Percentiles rank a stretch among this genome's conserved stretches.
These are phyloP conservation scores for Penicillium sp. DNA, from an alignment of 2,329 filamentous ascomycete genomes.

Conservation along the genomic window DNA sequence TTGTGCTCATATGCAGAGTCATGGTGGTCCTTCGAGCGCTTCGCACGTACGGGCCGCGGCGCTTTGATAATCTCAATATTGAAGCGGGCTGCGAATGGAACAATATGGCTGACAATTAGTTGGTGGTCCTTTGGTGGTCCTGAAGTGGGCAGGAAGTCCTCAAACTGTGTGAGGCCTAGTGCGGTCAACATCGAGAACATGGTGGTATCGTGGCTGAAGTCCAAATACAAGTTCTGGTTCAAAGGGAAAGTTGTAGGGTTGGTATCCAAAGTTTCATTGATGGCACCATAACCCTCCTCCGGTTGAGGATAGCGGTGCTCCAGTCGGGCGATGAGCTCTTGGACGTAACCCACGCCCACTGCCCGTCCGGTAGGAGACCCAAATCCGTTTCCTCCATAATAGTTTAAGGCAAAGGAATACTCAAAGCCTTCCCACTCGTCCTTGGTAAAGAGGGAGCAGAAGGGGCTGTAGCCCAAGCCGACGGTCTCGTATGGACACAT, in stretches of 20 bases:
- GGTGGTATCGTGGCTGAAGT: conserved; percentile 76
- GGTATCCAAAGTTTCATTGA: conserved; percentile 44
- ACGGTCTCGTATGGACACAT: conserved; percentile 77
- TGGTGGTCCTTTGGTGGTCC: conserved; percentile 54
- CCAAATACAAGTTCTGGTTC: conserved; percentile 71
- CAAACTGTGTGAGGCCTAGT: conserved; percentile 69
- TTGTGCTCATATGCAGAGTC: conserved; percentile 31
- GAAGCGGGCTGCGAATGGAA: conserved; percentile 69
- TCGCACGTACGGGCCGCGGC: conserved; percentile 59
- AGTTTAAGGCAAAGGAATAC: conserved; percentile 67
- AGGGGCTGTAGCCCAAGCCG: conserved; percentile 71
- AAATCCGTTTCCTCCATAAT: conserved; percentile 61
- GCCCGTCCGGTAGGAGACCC: conserved; percentile 66
- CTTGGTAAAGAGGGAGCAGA: conserved; percentile 72
- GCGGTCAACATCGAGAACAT: conserved; percentile 68
- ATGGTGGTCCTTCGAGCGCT: conserved; percentile 42
- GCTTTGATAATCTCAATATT: conserved; percentile 72
- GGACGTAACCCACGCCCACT: conserved; percentile 70
- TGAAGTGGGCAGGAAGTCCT: conserved; percentile 54
- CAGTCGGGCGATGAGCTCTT: conserved; percentile 70
- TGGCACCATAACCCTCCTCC: conserved; percentile 43
- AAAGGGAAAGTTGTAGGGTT: conserved; percentile 68
- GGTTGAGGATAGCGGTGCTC: conserved; percentile 29
- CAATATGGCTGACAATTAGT: conserved; percentile 65
- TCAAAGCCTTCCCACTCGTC: conserved; percentile 71